A percentile compares a stretch with the other conserved stretches of the same genome.
phyloP scores from a whole-genome alignment of 1,284 basidiomycete genomes.

The Gomphus bonarii region DNA sequence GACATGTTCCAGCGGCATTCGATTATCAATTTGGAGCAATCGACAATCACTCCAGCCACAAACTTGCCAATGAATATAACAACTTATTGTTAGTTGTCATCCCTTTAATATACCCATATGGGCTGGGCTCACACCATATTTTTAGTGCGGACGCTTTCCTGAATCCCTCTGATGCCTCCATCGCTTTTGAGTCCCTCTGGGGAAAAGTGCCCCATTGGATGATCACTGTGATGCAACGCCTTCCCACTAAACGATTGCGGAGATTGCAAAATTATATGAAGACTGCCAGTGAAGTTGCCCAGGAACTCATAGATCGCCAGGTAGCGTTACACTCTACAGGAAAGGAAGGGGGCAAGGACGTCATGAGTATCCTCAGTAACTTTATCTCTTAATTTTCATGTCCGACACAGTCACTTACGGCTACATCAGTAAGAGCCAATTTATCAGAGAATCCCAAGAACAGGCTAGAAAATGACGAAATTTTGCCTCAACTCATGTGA shows the following conservation, averaged over 20 bases:
- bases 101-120: no score
- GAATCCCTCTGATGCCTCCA: background rate
- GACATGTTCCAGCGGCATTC: slow-evolving; percentile 21
- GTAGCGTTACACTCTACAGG: slow-evolving; percentile 23
- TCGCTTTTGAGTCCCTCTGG: background rate
- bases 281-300: slow-evolving; percentile 23
- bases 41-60: slow-evolving; percentile 18
- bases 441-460: slow-evolving; percentile 32
- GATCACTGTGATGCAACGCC: background rate
- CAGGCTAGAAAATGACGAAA: slow-evolving; percentile 38
- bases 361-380: slow-evolving; percentile 34
- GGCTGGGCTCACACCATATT: no score
- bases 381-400: background rate
- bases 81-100: slow-evolving; percentile 20
- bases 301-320: slow-evolving; percentile 30
- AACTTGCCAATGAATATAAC: slow-evolving; percentile 21
- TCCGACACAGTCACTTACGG: background rate
- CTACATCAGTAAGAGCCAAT: slow-evolving; percentile 41
- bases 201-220: background rate
- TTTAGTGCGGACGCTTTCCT: background rate
- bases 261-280: slow-evolving; percentile 14
- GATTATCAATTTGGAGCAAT: slow-evolving; percentile 25
- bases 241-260: slow-evolving; percentile 26
- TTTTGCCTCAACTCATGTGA: slow-evolving; percentile 38
- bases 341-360: slow-evolving; percentile 23